phyloP scores from a whole-genome alignment of 1,139 yeast genomes.

The Keqinozyma sinolaborantium region DNA sequence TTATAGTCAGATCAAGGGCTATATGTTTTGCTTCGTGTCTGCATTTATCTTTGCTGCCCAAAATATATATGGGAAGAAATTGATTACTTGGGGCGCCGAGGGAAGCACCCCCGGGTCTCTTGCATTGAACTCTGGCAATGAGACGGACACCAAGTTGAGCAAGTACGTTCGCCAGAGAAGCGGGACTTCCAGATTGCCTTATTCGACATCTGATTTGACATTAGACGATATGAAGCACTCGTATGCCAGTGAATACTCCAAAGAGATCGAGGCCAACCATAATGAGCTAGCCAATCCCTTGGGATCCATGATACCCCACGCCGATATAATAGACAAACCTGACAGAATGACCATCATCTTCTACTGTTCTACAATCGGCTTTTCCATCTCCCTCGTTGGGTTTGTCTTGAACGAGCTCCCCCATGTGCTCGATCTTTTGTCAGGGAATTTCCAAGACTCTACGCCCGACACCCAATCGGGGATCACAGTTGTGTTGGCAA shows the following conservation, averaged over 20 bases:
- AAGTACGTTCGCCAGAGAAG: slow-evolving; percentile 22
- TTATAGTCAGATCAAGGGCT: slow-evolving; percentile 23
- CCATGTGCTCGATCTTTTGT: slow-evolving; percentile 11
- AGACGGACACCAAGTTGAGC: slow-evolving; percentile 13
- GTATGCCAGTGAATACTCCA: slow-evolving; percentile 9
- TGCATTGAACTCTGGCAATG: slow-evolving; percentile 22
- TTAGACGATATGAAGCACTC: slow-evolving; percentile 19
- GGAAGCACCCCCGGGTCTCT: slow-evolving; percentile 22
- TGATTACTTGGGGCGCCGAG: slow-evolving; percentile 32
- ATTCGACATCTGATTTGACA: slow-evolving; percentile 30
- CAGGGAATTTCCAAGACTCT: slow-evolving; percentile 11
- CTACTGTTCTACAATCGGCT: slow-evolving; percentile 35
- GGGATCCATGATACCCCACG: slow-evolving; percentile 13
- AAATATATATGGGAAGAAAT: slow-evolving; percentile 39
- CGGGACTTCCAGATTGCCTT: slow-evolving; percentile 26
- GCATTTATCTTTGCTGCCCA: slow-evolving; percentile 37
- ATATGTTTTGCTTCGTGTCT: slow-evolving; percentile 26
- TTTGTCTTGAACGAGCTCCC: slow-evolving; percentile 30
- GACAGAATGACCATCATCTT: slow-evolving; percentile 38
- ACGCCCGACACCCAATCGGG: slow-evolving; percentile 19
- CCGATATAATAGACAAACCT: slow-evolving; percentile 25
- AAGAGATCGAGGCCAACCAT: slow-evolving; percentile 16
- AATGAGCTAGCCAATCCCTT: slow-evolving; percentile 19
- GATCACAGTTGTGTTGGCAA: slow-evolving; percentile 17
- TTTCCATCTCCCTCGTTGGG: slow-evolving; percentile 27